These are phyloP conservation scores for Amyloporia xantha DNA, from an alignment of 768 basidiomycete genomes.

Conservation along the genomic window DNA sequence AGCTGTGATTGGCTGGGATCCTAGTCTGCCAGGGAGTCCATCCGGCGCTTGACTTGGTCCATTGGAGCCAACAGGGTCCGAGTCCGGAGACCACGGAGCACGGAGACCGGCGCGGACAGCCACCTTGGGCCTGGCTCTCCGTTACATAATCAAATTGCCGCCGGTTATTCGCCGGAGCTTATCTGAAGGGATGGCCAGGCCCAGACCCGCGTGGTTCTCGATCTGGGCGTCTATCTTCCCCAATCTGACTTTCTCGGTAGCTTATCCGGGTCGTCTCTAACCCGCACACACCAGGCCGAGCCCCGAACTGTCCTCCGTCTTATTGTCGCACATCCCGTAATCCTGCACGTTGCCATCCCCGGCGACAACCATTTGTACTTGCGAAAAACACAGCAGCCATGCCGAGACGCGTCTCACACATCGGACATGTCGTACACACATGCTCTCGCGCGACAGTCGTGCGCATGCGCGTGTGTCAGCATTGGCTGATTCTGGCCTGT, in stretches of 20 bases:
- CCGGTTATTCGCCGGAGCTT: neutral
- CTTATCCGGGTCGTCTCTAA: neutral
- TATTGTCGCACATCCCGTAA: too few species aligned
- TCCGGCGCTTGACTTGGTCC: neutral
- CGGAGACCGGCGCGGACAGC: neutral
- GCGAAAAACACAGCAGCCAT: too few species aligned
- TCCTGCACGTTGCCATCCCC: too few species aligned
- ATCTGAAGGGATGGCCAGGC: neutral
- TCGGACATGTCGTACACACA: too few species aligned
- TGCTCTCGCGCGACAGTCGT: too few species aligned
- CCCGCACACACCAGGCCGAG: neutral
- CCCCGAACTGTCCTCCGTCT: neutral
- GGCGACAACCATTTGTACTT: too few species aligned
- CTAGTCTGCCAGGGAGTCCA: neutral
- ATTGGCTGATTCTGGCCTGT: too few species aligned
- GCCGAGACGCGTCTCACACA: too few species aligned
- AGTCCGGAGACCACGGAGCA: neutral
- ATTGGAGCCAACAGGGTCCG: neutral
- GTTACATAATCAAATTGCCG: too few species aligned
- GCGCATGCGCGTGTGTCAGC: too few species aligned
- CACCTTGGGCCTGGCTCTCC: neutral
- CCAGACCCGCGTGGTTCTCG: neutral
- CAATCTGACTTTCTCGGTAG: neutral
- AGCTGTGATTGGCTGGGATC: neutral
- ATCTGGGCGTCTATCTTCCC: conserved; percentile 1